Evolutionary conservation across 768 basidiomycete species (phyloP).

Genomic region (Trichaptum fuscoviolaceum): DNA sequence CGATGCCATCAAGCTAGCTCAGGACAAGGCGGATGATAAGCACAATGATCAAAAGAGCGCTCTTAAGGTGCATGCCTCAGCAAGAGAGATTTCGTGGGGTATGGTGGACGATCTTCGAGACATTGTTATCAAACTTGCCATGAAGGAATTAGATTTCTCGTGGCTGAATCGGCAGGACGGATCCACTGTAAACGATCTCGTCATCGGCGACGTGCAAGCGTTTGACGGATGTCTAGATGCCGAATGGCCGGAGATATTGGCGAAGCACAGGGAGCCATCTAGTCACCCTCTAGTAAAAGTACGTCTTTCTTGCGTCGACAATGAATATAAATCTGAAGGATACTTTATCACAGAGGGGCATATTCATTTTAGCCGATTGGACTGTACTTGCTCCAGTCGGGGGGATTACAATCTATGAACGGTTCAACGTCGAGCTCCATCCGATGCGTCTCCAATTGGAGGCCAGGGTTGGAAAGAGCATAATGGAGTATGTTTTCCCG

Average conservation of each 20-base stretch:
- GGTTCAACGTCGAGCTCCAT: constrained; percentile 76
- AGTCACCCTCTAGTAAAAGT: constrained; percentile 73
- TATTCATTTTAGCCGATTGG: constrained; percentile 80
- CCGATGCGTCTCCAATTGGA: constrained; percentile 87
- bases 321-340: background rate
- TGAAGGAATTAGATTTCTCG: constrained; percentile 70
- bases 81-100: constrained; percentile 85
- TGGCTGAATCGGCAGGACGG: constrained; percentile 88
- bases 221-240: constrained; percentile 83
- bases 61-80: constrained; percentile 72
- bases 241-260: constrained; percentile 82
- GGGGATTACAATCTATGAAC: constrained; percentile 85
- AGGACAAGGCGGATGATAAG: constrained; percentile 60
- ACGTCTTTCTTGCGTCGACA: constrained; percentile 13
- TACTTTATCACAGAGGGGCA: constrained; percentile 43
- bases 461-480: constrained; percentile 68
- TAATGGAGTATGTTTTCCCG: constrained; percentile 89
- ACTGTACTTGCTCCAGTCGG: constrained; percentile 84
- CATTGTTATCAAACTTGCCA: constrained; percentile 80
- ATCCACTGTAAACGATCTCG: constrained; percentile 72
- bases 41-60: constrained; percentile 73
- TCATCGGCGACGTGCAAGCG: constrained; percentile 72
- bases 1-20: constrained; percentile 79
- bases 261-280: constrained; percentile 66
- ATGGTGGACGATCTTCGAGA: constrained; percentile 75